Conservation (phyloP, 768 basidiomycete genomes). For the Mycena rebaudengoi region DNA sequence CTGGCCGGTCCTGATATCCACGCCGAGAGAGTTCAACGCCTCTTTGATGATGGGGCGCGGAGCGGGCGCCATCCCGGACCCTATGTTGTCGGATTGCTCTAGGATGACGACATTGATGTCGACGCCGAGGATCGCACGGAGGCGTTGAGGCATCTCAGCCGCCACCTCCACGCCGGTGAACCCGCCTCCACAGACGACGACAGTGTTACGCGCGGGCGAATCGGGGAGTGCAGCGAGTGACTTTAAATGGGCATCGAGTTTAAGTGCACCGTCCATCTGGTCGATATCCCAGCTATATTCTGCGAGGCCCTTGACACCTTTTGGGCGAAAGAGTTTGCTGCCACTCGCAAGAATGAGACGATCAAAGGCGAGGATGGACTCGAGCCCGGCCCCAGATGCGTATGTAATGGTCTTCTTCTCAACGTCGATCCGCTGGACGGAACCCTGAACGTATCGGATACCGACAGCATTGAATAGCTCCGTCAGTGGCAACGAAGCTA, state of each 20-base stretch:
- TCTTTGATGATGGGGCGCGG: constrained; percentile 22
- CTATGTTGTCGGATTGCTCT: constrained; percentile 9
- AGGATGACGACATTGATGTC: constrained; percentile 19
- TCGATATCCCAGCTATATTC: constrained; percentile 23
- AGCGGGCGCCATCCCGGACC: constrained; percentile 12
- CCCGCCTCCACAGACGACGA: constrained; percentile 29
- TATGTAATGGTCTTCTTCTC: constrained; percentile 12
- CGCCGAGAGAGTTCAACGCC: constrained; percentile 16
- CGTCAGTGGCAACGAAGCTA: constrained; percentile 11
- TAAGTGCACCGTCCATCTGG: constrained; percentile 17
- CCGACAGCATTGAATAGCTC: constrained; percentile 10
- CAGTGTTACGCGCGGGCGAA: constrained; percentile 26
- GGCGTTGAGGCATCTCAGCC: constrained; percentile 25
- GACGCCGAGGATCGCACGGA: constrained; percentile 23
- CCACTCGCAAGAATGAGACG: constrained; percentile 29
- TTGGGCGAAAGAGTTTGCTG: constrained; percentile 22
- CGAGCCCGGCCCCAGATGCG: neutral
- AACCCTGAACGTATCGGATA: constrained; percentile 22
- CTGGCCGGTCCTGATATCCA: constrained; percentile 16
- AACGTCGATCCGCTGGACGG: constrained; percentile 14
- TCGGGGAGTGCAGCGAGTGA: constrained; percentile 15
- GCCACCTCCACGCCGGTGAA: constrained; percentile 30
- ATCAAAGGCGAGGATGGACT: constrained; percentile 12
- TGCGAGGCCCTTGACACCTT: constrained; percentile 14
- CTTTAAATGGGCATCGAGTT: constrained; percentile 24